A percentile compares a stretch with the other conserved stretches of the same genome.
phyloP scores from a whole-genome alignment of 192 early-diverging fungal genomes.

The Rhizophagus clarus region DNA sequence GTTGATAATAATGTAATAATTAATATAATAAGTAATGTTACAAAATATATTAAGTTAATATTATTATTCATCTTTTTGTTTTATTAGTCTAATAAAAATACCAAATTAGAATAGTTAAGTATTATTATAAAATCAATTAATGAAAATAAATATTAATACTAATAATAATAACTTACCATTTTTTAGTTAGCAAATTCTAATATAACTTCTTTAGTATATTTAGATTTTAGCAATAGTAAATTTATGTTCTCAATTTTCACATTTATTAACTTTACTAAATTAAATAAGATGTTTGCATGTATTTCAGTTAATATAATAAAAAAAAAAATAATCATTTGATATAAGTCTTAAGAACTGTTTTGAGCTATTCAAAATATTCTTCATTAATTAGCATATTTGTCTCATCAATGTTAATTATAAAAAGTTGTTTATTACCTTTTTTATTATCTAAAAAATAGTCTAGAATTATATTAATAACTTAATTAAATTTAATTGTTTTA shows the following conservation, averaged over 20 bases:
- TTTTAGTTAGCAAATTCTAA: background rate
- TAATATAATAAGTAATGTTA: constrained; percentile 1
- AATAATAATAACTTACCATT: constrained; percentile 7
- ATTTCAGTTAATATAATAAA: background rate
- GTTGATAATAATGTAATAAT: background rate
- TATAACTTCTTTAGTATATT: constrained; percentile 10
- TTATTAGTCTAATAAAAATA: constrained; percentile 7
- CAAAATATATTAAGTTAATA: background rate
- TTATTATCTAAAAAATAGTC: background rate
- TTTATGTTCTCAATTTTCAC: constrained; percentile 1
- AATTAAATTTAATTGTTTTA: background rate
- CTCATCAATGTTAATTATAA: constrained; percentile 24
- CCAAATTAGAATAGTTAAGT: background rate
- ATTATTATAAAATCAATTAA: background rate
- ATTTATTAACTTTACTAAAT: background rate
- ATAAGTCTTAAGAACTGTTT: background rate
- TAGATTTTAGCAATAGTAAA: background rate
- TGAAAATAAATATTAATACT: background rate
- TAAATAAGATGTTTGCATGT: background rate
- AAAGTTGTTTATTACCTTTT: background rate
- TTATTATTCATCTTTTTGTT: background rate
- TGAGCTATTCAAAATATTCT: background rate
- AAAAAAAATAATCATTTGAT: background rate
- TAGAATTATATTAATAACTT: constrained; percentile 5
- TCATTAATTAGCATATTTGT: background rate